Base-by-base conservation (phyloP, 805 yeast genomes). In the Saccharomycopsis synnaedendra region DNA sequence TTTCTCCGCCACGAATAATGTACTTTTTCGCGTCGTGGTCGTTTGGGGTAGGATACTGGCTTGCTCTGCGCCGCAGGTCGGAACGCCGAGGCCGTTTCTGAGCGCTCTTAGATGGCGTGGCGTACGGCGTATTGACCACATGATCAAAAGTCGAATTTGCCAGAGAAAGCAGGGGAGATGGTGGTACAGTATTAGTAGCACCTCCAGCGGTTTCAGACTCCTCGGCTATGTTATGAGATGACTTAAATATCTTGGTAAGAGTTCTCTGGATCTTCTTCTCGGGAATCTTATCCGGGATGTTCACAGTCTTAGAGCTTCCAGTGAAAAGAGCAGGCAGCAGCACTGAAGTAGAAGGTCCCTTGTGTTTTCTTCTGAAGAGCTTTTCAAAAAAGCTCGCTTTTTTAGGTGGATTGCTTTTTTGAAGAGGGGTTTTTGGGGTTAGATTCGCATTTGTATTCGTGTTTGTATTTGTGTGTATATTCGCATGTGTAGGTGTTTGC, bases 351-450 rank as follows among this genome's bases (percentile, higher is more conserved):
- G 41, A 19, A 27, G 31, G 33, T 19, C 32, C 34, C 32, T 50
- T 50, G 19, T 34, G 50, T 28, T 51, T 51, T 39, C 54, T 49
- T 46, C 52, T 48, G 35, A 51, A 51, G 29, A 51, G 37, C 29
- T 49, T 51, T 32, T 49, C 49, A 36, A 51, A 51, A 37, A 51
- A 49, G 29, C 54, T 42, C 5, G 45, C 2, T 31, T 49, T 51
- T 31, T 51, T 51, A 32, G 49, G 46, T 8, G 32, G 34, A 4
- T 7, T 8, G 5, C 28, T 32, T 19, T 19, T 19, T 19, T 19
- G 19, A 19, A 19, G 19, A 19, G 19, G 19, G 19, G 19, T 19
- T 8, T n/a, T 34, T 5, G 42, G 8, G 5, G 27, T 29, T 11
- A 10, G n/a, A 7, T 39, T 9, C 3, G 32, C 31, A 7, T 43